Base-by-base conservation (phyloP, 2,329 filamentous ascomycete genomes). In the Seiridium cupressi region DNA sequence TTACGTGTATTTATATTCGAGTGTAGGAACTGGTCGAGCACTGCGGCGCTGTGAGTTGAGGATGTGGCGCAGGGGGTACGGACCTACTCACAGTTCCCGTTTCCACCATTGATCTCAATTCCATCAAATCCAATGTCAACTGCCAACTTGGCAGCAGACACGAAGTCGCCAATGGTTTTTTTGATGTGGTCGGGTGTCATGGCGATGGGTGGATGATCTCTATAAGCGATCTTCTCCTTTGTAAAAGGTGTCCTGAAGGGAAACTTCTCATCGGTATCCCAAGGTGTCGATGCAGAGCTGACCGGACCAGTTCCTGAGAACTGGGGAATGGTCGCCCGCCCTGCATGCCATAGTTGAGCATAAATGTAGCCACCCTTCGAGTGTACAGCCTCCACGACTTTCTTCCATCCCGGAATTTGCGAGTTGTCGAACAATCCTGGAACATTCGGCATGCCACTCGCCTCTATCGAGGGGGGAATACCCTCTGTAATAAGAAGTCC, bases 341-440 rank as follows among this genome's bases (percentile, higher is more conserved):
- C 87, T 0, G 86, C 70, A 1, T 81, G 81, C 84, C 85, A 89
- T 2, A 89, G 73, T 69, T 89, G 87, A 4, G 80, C 66, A 72
- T 79, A 88, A 62, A 88, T 85, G 66, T 78, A 82, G 32, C 77
- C 79, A 32, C 81, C 81, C 67, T 86, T 85, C 35, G 75, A 76
- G 72, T 89, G 86, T 3, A 89, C 85, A 3, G 80, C 82, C 55
- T 82, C 78, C 1, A 83, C 85, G 48, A 89, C 76, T 55, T 78
- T 74, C 62, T 81, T 83, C 87, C 86, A 89, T 1, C 76, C 80
- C 2, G 75, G 76, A 55, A 85, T 77, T 66, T 87, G 84, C 18
- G 73, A 77, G 2, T 77, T 70, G 54, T 69, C 81, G 68, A 77
- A 87, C 65, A 89, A 81, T 1, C 84, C 85, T 0, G 86, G 85